Percentiles rank a stretch among this genome's conserved stretches.
Evolutionary conservation across 2,329 filamentous ascomycete species (phyloP).

Genomic region (Byssothecium circinans): DNA sequence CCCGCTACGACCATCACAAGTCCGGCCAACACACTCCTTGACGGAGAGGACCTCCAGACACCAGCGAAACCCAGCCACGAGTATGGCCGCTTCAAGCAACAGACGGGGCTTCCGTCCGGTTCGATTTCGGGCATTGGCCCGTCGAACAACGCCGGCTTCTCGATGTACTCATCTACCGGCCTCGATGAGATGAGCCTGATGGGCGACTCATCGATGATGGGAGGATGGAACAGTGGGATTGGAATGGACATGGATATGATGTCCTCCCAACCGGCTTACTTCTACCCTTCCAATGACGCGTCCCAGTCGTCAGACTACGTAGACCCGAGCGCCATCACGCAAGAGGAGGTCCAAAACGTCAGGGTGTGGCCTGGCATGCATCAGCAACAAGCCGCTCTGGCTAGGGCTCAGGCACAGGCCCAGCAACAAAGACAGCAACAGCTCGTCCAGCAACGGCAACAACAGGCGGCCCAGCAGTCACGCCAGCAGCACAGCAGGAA

Average conservation of each 20-base stretch:
- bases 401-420: slow-evolving; percentile 37
- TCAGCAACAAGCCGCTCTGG: slow-evolving; percentile 74
- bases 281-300: slow-evolving; percentile 56
- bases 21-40: slow-evolving; percentile 57
- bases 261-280: slow-evolving; percentile 58
- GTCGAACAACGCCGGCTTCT: slow-evolving; percentile 43
- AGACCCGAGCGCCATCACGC: slow-evolving; percentile 72
- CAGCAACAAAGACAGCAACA: slow-evolving; percentile 39
- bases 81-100: slow-evolving; percentile 93
- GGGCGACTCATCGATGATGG: slow-evolving; percentile 53
- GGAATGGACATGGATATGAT: slow-evolving; percentile 58
- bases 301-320: slow-evolving; percentile 60
- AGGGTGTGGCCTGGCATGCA: slow-evolving; percentile 93
- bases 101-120: slow-evolving; percentile 87
- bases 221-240: slow-evolving; percentile 56
- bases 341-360: slow-evolving; percentile 64
- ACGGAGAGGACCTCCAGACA: slow-evolving; percentile 54
- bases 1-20: slow-evolving; percentile 57
- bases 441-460: slow-evolving; percentile 56
- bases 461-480: slow-evolving; percentile 35
- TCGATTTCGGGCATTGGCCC: slow-evolving; percentile 79
- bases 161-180: slow-evolving; percentile 61
- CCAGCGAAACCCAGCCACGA: slow-evolving; percentile 87
- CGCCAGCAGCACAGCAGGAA: slow-evolving; percentile 31
- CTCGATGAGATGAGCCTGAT: slow-evolving; percentile 68